A percentile compares a stretch with the other conserved stretches of the same genome.
Evolutionary conservation across 768 basidiomycete genomes (phyloP).

Genomic region (Candolleomyces aberdarensis): DNA sequence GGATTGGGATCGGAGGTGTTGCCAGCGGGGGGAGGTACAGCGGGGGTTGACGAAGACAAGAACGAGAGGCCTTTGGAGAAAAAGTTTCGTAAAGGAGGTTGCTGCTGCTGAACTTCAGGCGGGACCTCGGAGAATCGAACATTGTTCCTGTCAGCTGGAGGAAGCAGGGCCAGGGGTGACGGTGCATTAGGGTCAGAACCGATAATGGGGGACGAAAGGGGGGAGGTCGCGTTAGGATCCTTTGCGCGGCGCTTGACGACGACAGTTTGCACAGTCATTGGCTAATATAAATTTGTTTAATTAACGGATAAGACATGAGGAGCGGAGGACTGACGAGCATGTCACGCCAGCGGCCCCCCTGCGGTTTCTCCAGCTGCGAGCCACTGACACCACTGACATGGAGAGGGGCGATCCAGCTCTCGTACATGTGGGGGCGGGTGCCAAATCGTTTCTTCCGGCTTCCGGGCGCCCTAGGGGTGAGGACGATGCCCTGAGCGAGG

Average conservation of each 20-base stretch:
- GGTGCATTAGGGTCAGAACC: neutral
- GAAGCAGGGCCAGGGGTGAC: neutral
- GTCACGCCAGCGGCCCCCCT: constrained; percentile 6
- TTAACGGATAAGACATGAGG: neutral
- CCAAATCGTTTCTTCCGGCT: constrained; percentile 40
- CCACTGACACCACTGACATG: constrained; percentile 33
- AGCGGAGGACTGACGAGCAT: constrained; percentile 6
- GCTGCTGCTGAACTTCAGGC: no score
- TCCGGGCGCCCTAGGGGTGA: constrained; percentile 37
- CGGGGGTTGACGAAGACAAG: no score
- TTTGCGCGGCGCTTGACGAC: constrained; percentile 30
- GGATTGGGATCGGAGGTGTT: neutral
- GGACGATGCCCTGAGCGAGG: constrained; percentile 45
- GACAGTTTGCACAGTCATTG: constrained; percentile 36
- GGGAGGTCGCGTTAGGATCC: constrained; percentile 13
- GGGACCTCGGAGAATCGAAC: no score
- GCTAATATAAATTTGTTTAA: constrained; percentile 18
- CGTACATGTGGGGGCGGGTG: constrained; percentile 48
- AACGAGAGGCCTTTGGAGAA: no score
- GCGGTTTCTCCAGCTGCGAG: neutral
- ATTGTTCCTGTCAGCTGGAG: no score
- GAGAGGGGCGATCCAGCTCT: constrained; percentile 36
- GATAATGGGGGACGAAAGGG: constrained; percentile 7
- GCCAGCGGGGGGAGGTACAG: no score
- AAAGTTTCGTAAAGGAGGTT: no score